Conservation (phyloP, 306 rosid species). For the Trifolium subterraneum region DNA sequence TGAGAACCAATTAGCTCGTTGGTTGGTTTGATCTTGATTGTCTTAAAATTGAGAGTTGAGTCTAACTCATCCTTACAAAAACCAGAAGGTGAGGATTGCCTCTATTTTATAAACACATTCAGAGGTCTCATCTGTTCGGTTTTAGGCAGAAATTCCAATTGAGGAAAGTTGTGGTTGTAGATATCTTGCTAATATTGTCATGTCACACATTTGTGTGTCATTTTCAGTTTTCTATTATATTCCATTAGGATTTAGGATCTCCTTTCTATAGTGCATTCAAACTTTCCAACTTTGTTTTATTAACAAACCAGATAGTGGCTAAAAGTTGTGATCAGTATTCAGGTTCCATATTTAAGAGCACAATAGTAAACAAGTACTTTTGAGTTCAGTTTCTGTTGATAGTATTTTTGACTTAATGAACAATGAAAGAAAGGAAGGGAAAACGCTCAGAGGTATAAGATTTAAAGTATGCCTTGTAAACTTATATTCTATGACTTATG, state of each 20-base stretch:
- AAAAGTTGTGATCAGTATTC: constrained; percentile 37
- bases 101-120: no score
- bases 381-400: constrained; percentile 6
- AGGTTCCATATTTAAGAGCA: constrained; percentile 55
- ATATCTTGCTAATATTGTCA: constrained; percentile 43
- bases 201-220: constrained; percentile 31
- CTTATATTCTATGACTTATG: constrained; percentile 29
- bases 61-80: no score
- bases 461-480: constrained; percentile 24
- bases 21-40: no score
- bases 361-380: constrained; percentile 14
- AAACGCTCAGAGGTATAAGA: constrained; percentile 74
- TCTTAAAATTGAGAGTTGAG: no score
- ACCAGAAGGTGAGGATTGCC: no score
- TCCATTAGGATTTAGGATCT: constrained; percentile 2
- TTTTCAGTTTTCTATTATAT: neutral
- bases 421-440: constrained; percentile 71
- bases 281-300: neutral
- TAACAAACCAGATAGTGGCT: constrained; percentile 34
- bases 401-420: constrained; percentile 45
- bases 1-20: no score
- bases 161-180: constrained; percentile 67
- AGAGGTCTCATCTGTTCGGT: no score
- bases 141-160: no score
- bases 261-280: neutral